Conservation (phyloP, 73 alveolate genomes). For the Paramecium biaurelia region DNA sequence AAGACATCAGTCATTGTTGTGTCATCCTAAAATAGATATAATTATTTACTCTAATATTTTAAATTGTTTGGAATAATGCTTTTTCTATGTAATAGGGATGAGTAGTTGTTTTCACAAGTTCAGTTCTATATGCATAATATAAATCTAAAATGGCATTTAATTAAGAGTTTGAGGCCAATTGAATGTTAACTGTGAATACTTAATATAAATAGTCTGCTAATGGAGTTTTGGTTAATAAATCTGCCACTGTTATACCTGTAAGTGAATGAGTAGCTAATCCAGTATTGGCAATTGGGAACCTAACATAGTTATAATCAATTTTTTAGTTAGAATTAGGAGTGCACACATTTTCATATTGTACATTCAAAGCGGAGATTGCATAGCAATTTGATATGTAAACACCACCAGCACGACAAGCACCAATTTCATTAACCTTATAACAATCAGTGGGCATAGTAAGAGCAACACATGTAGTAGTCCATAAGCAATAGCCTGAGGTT, state of each 20-base stretch:
- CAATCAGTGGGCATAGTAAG: background rate
- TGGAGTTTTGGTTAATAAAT: background rate
- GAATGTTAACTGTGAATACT: background rate
- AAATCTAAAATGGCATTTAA: background rate
- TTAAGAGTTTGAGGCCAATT: constrained; percentile 9
- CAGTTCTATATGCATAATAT: background rate
- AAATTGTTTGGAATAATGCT: background rate
- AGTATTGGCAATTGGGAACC: background rate
- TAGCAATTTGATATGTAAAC: background rate
- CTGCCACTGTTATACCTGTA: background rate
- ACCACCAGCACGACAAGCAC: background rate
- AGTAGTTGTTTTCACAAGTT: background rate
- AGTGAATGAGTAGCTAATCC: constrained; percentile 7
- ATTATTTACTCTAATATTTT: background rate
- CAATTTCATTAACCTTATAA: constrained; percentile 2
- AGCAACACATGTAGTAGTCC: background rate
- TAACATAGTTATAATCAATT: constrained; percentile 19
- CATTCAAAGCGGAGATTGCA: background rate
- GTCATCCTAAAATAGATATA: background rate
- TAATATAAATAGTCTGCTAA: background rate
- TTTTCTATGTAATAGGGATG: constrained; percentile 46
- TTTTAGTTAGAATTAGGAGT: background rate
- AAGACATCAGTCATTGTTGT: background rate
- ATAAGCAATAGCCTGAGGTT: background rate
- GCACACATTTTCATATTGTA: constrained; percentile 26